phyloP scores from a whole-genome alignment of 208 protist genomes.

The Trypanosoma cruzi region DNA sequence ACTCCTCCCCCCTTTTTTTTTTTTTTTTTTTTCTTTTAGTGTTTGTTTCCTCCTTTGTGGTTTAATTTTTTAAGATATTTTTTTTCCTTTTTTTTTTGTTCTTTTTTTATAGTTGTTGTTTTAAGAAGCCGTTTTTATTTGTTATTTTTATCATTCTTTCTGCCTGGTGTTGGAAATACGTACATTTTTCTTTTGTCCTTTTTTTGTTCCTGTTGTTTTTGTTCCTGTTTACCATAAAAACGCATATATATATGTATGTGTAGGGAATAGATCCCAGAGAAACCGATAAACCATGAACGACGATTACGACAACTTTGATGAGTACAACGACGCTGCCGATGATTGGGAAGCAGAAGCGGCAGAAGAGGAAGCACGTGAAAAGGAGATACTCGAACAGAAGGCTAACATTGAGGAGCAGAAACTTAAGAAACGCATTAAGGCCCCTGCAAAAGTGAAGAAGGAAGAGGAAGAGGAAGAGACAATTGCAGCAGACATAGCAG shows the following conservation, averaged over 20 bases:
- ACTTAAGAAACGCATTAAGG: slow-evolving; percentile 63
- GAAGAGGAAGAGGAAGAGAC: slow-evolving; percentile 37
- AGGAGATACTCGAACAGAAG: slow-evolving; percentile 39
- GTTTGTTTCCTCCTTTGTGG: not conserved
- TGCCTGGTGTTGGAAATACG: too few species aligned
- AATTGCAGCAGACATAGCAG: slow-evolving; percentile 54
- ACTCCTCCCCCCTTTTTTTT: slow-evolving; percentile 4
- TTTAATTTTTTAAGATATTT: slow-evolving; percentile 1
- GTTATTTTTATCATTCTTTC: slow-evolving; percentile 6
- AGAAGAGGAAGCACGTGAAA: slow-evolving; percentile 58
- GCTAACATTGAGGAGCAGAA: slow-evolving; percentile 47
- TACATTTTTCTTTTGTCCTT: not conserved
- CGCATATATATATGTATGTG: not conserved
- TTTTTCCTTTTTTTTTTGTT: not conserved
- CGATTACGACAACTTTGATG: slow-evolving; percentile 41
- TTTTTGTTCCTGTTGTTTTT: slow-evolving; percentile 6
- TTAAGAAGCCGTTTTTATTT: not conserved
- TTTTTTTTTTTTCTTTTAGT: not conserved
- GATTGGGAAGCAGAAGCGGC: slow-evolving; percentile 84
- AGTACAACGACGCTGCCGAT: slow-evolving; percentile 82
- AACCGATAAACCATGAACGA: slow-evolving; percentile 2
- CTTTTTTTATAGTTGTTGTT: not conserved
- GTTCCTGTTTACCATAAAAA: slow-evolving; percentile 1
- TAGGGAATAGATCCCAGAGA: not conserved
- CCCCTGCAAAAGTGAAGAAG: slow-evolving; percentile 53